Conservation (phyloP, 2,329 filamentous ascomycete species). For the Epichloe glyceriae region DNA sequence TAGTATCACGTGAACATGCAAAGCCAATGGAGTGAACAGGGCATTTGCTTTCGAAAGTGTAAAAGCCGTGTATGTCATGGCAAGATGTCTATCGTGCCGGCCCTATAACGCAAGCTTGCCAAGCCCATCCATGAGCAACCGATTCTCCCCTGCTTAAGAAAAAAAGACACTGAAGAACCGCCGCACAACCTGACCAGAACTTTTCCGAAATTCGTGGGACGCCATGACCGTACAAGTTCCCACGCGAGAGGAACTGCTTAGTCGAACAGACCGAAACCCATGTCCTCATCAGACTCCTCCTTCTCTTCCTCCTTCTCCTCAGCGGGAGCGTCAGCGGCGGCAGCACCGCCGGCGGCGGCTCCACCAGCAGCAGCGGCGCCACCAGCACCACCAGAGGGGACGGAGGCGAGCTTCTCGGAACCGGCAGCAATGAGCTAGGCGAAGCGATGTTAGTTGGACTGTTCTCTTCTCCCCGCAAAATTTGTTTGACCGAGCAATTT, state of each 20-base stretch:
- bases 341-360: slow-evolving; percentile 53
- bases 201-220: slow-evolving; percentile 22
- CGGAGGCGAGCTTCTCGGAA: slow-evolving; percentile 88
- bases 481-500: background rate
- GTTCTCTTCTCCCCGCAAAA: background rate
- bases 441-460: slow-evolving; percentile 6
- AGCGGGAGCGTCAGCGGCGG: slow-evolving; percentile 37
- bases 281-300: slow-evolving; percentile 64
- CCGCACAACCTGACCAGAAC: slow-evolving; percentile 18
- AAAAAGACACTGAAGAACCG: slow-evolving; percentile 17
- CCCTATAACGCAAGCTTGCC: slow-evolving; percentile 14
- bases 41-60: slow-evolving; percentile 12
- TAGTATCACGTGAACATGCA: too few relatives aligned
- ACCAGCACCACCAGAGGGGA: slow-evolving; percentile 80
- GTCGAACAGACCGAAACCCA: slow-evolving; percentile 67
- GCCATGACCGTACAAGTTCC: slow-evolving; percentile 18
- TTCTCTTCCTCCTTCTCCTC: slow-evolving; percentile 73
- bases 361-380: slow-evolving; percentile 54
- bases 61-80: slow-evolving; percentile 18
- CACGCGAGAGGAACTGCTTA: slow-evolving; percentile 32
- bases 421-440: slow-evolving; percentile 79
- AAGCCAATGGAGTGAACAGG: background rate
- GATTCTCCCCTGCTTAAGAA: slow-evolving; percentile 18
- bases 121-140: slow-evolving; percentile 18
- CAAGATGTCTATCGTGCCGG: slow-evolving; percentile 14